These are phyloP conservation scores for Coemansia sp. DNA, from an alignment of 192 early-diverging fungal genomes.

Conservation along the genomic window DNA sequence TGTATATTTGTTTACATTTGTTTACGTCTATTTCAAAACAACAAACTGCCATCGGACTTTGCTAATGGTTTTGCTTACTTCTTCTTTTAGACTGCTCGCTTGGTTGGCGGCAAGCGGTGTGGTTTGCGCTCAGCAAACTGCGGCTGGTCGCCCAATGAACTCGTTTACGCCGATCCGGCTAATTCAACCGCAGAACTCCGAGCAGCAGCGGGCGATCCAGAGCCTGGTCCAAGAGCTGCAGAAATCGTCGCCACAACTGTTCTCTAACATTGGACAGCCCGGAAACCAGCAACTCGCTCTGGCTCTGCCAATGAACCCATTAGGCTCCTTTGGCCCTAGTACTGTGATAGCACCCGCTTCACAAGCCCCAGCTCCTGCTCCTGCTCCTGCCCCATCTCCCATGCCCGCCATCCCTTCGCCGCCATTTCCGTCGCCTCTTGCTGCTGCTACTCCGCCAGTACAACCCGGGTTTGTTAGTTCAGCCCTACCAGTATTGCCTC, in stretches of 20 bases:
- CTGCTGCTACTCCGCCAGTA: background rate
- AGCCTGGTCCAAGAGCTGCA: slow-evolving; percentile 51
- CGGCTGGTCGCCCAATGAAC: slow-evolving; percentile 6
- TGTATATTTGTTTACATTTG: slow-evolving; percentile 9
- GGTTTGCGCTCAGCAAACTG: slow-evolving; percentile 1
- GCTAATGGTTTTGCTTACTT: background rate
- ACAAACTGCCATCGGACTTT: background rate
- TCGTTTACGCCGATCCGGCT: slow-evolving; percentile 48
- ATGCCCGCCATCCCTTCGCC: slow-evolving; percentile 2
- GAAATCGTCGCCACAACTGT: slow-evolving; percentile 41
- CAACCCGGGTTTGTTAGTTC: background rate
- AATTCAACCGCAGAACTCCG: slow-evolving; percentile 46
- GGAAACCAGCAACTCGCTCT: slow-evolving; percentile 41
- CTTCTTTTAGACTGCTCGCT: background rate
- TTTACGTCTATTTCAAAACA: background rate
- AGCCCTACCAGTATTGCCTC: background rate
- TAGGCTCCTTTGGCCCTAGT: background rate
- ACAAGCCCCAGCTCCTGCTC: slow-evolving; percentile 13
- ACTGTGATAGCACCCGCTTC: background rate
- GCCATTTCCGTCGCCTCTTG: background rate
- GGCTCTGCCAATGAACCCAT: slow-evolving; percentile 26
- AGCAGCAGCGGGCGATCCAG: slow-evolving; percentile 51
- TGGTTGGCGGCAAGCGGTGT: slow-evolving; percentile 1
- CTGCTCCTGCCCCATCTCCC: slow-evolving; percentile 15
- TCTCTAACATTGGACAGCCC: slow-evolving; percentile 31